phyloP scores from a whole-genome alignment of 2,329 filamentous ascomycete species.

The Sclerotinia nivalis region DNA sequence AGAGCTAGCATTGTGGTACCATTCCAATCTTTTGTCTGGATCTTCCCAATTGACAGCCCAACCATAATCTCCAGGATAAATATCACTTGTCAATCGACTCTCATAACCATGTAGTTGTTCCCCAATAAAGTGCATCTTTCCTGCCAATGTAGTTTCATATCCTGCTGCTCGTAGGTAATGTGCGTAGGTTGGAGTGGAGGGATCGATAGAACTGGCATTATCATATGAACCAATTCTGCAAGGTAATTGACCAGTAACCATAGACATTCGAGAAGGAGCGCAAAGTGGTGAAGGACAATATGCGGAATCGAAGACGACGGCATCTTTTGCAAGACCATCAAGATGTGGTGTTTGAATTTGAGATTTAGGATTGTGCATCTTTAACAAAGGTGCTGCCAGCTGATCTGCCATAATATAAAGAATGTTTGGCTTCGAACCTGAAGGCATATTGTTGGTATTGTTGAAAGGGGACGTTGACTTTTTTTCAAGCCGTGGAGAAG shows the following conservation, averaged over 20 bases:
- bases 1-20: constrained; percentile 95
- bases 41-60: constrained; percentile 97
- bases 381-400: constrained; percentile 84
- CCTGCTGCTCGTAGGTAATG: constrained; percentile 84
- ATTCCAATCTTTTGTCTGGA: constrained; percentile 81
- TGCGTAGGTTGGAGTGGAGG: constrained; percentile 86
- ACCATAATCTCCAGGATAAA: constrained; percentile 91
- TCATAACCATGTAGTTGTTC: constrained; percentile 95
- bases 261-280: constrained; percentile 88
- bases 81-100: constrained; percentile 88
- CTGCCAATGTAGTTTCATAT: constrained; percentile 87
- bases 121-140: constrained; percentile 97
- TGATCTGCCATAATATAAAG: constrained; percentile 98
- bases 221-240: constrained; percentile 92
- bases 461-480: constrained; percentile 34
- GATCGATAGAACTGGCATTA: constrained; percentile 81
- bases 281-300: constrained; percentile 94
- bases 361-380: constrained; percentile 86
- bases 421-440: constrained; percentile 64
- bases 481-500: constrained; percentile 48
- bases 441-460: constrained; percentile 31
- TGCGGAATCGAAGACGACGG: constrained; percentile 89
- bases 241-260: constrained; percentile 89
- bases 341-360: constrained; percentile 92
- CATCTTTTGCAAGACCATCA: constrained; percentile 75